Evolutionary conservation across 192 early-diverging fungal genomes (phyloP).

Genomic region (Coemansia sp.): DNA sequence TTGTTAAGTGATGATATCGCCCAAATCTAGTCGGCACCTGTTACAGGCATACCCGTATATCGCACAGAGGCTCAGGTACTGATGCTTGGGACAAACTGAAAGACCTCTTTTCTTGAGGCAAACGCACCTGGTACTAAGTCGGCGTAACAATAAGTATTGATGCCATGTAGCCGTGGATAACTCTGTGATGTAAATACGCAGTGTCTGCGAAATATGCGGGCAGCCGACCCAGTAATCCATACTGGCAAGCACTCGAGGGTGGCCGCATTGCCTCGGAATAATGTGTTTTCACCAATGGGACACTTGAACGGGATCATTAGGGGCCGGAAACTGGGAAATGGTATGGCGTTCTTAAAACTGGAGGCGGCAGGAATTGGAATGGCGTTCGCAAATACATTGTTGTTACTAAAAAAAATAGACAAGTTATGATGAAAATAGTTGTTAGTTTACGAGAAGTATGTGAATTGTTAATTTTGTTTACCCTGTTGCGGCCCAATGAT

Average conservation of each 20-base stretch:
- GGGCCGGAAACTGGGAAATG: not conserved
- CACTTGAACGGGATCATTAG: not conserved
- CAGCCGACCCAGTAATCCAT: not conserved
- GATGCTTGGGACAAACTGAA: not conserved
- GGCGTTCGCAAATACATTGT: too few species aligned
- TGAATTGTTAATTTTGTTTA: too few species aligned
- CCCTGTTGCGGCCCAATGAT: too few species aligned
- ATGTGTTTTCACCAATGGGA: not conserved
- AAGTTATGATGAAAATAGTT: too few species aligned
- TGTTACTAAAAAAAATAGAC: too few species aligned
- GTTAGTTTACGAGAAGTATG: too few species aligned
- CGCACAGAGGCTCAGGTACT: not conserved
- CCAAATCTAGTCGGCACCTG: not conserved
- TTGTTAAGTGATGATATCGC: not conserved
- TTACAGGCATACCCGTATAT: not conserved
- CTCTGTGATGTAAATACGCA: not conserved
- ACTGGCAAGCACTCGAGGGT: not conserved
- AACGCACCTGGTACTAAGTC: not conserved
- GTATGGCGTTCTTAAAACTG: not conserved
- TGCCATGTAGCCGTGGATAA: not conserved
- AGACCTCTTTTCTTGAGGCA: not conserved
- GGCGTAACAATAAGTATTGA: not conserved
- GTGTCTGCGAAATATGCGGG: not conserved
- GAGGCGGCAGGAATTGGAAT: not conserved
- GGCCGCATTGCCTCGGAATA: not conserved